These are phyloP conservation scores for Metarhizium humberi DNA, from an alignment of 2,329 filamentous ascomycete species.

Conservation along the genomic window DNA sequence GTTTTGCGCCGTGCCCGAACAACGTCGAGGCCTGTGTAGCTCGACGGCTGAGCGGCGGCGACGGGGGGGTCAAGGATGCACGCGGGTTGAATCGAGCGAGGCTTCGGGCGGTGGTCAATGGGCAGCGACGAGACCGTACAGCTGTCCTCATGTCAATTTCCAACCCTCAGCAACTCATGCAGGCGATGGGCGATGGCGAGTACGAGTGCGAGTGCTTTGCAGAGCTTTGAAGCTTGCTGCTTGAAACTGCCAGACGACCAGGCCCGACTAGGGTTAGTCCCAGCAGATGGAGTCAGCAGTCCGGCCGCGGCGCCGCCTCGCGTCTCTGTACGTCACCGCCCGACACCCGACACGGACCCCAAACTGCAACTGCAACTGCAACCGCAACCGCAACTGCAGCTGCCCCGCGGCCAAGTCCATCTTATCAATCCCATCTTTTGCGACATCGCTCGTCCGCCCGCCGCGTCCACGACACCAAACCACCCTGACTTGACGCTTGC, in stretches of 20 bases:
- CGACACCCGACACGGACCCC: no score
- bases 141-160: constrained; percentile 9
- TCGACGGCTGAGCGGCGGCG: background rate
- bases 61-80: background rate
- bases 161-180: background rate
- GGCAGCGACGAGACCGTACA: background rate
- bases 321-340: background rate
- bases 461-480: background rate
- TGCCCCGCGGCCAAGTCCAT: constrained; percentile 9
- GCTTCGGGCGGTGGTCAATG: background rate
- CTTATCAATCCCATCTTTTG: constrained; percentile 25
- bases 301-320: no score
- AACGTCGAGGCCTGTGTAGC: background rate
- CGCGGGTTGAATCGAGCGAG: background rate
- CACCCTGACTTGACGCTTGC: background rate
- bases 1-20: background rate
- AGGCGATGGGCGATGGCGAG: no score
- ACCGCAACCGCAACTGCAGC: background rate
- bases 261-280: background rate
- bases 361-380: no score
- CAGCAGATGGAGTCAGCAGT: no score
- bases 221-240: background rate
- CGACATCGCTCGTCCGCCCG: background rate
- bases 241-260: background rate
- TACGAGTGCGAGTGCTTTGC: no score